Base-by-base conservation (phyloP, 1,284 basidiomycete genomes). In the Marasmius sp. region DNA sequence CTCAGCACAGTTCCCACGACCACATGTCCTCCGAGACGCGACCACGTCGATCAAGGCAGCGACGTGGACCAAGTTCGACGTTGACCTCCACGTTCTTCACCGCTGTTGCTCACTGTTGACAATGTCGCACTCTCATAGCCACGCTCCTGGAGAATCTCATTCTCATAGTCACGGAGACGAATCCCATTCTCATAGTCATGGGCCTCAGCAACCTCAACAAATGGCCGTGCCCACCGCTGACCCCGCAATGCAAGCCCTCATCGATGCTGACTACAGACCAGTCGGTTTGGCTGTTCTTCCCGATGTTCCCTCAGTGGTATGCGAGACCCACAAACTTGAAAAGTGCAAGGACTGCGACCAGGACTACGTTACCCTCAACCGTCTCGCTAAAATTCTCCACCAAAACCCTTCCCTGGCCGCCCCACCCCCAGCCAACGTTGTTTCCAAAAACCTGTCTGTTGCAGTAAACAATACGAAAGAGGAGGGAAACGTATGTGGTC, bases 401-500 rank as follows among this genome's bases (percentile, higher is more conserved):
- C 74, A 79, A 57, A 91, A 93, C 65, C 90, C 93, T 20, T 86
- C 84, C 61, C 77, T 92, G 51, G 82, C 87, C 43, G 91, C 92
- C 67, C 94, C 94, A 8, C 93, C 93, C 2, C 94, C 94, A 3
- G 86, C 91, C 3, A 87, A 89, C 50, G 84, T 94, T 61, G 79
- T 92, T 43, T 86, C 87, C 47, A 88, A 89, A 71, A 88, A 91
- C 64, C 81, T 96, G 14, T 85, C 89, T 0, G 83, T 87, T 64
- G 84, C 87, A 20, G 85, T 97, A 64, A 89, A 84, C 34, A 79
- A 81, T 53, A 88, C 89, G 20, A 97, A 97, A 73, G 95, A 97
- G 58, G 92, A 95, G 65, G 95, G 95, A 64, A 97, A 97, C 73
- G 92, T 93, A 71, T 59, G 83, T 71, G 37, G 50, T 34, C 22